phyloP scores from a whole-genome alignment of 108 stramenopile genomes.

The Stephanodiscus minutulus region DNA sequence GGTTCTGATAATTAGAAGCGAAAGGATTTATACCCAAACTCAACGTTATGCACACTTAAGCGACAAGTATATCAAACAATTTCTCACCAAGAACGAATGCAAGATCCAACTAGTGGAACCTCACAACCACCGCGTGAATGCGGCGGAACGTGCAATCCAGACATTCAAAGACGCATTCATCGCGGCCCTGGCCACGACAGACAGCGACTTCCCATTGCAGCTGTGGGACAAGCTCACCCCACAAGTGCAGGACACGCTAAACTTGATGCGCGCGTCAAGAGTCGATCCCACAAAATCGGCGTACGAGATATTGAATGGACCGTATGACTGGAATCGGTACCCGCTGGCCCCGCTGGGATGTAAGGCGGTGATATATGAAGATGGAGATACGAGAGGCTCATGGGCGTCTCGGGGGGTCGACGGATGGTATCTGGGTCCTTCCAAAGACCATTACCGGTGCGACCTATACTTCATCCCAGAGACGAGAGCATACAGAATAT shows the following conservation, averaged over 20 bases:
- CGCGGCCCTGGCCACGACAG: constrained; percentile 22
- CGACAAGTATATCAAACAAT: no score
- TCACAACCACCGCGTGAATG: background rate
- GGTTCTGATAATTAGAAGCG: no score
- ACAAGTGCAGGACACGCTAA: constrained; percentile 31
- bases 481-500: constrained; percentile 16
- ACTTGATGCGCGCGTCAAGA: constrained; percentile 37
- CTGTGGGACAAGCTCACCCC: constrained; percentile 23
- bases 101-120: background rate
- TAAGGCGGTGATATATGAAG: constrained; percentile 12
- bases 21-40: no score
- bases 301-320: constrained; percentile 9
- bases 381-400: background rate
- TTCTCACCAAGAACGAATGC: background rate
- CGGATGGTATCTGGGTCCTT: constrained; percentile 26
- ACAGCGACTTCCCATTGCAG: constrained; percentile 14
- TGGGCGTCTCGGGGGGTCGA: constrained; percentile 25
- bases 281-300: constrained; percentile 38
- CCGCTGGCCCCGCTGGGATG: constrained; percentile 52
- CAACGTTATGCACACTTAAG: no score
- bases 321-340: constrained; percentile 44
- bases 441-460: constrained; percentile 27
- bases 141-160: constrained; percentile 44
- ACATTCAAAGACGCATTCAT: constrained; percentile 53
- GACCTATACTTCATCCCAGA: constrained; percentile 15